phyloP scores from a whole-genome alignment of 805 yeast species.

The Candida bentonensis region DNA sequence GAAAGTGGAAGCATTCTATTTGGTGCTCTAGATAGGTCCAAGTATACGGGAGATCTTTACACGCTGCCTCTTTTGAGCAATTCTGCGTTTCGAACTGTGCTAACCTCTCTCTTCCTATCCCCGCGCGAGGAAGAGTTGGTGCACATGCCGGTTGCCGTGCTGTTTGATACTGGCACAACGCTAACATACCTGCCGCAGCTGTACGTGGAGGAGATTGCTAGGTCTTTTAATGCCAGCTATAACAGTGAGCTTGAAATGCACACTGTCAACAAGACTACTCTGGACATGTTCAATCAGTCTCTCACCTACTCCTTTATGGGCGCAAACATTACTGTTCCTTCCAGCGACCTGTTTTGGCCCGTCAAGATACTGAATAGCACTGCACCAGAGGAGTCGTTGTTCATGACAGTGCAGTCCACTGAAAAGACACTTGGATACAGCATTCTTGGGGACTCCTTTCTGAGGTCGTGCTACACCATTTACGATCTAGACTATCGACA shows the following conservation, averaged over 20 bases:
- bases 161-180: constrained; percentile 47
- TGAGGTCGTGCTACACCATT: constrained; percentile 42
- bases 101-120: background rate
- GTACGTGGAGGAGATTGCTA: constrained; percentile 21
- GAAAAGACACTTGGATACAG: constrained; percentile 18
- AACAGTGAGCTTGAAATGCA: constrained; percentile 28
- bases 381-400: constrained; percentile 12
- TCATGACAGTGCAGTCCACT: constrained; percentile 17
- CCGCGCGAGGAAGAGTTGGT: background rate
- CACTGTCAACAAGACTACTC: constrained; percentile 23
- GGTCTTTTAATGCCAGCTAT: constrained; percentile 27
- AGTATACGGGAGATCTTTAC: constrained; percentile 35
- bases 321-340: constrained; percentile 32
- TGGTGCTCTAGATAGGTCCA: constrained; percentile 59
- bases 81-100: constrained; percentile 5
- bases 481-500: constrained; percentile 40
- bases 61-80: constrained; percentile 28
- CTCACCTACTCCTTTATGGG: constrained; percentile 40
- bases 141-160: constrained; percentile 19
- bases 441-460: constrained; percentile 43
- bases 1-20: constrained; percentile 44
- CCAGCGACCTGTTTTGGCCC: constrained; percentile 21
- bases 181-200: constrained; percentile 32
- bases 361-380: constrained; percentile 15
- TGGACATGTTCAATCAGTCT: constrained; percentile 10